These are phyloP conservation scores for Venturiaceae sp. DNA, from an alignment of 2,329 filamentous ascomycete species.

Conservation along the genomic window DNA sequence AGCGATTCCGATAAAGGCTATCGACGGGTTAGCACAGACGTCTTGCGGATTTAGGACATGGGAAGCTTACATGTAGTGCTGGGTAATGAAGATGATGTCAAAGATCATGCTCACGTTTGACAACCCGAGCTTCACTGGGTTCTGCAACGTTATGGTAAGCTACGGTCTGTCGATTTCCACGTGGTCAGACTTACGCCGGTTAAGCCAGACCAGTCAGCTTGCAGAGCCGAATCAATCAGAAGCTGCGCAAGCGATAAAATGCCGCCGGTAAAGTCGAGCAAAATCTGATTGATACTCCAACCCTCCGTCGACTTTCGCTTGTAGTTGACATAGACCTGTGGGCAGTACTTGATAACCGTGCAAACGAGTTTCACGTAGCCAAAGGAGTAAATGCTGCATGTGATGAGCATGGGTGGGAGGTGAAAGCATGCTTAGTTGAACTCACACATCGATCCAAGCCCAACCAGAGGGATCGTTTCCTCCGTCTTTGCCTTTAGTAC, in stretches of 20 bases:
- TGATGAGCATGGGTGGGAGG: constrained; percentile 31
- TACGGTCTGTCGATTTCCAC: neutral
- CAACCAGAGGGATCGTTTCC: constrained; percentile 40
- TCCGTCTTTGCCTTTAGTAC: constrained; percentile 27
- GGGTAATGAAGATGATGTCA: constrained; percentile 74
- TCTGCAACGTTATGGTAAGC: constrained; percentile 27
- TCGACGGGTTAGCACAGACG: neutral
- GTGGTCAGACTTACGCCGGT: constrained; percentile 44
- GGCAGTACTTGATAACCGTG: constrained; percentile 87
- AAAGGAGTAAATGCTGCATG: constrained; percentile 50
- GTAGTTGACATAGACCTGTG: constrained; percentile 76
- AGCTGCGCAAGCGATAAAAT: constrained; percentile 74
- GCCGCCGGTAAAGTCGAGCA: constrained; percentile 76
- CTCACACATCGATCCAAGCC: constrained; percentile 55
- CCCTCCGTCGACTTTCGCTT: constrained; percentile 75
- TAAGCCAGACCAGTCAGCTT: constrained; percentile 82
- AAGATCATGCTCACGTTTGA: constrained; percentile 81
- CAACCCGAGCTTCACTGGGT: constrained; percentile 81
- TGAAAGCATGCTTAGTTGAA: constrained; percentile 9
- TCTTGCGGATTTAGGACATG: neutral
- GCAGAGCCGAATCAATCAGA: constrained; percentile 72
- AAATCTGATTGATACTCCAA: constrained; percentile 77
- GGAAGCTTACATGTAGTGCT: constrained; percentile 55
- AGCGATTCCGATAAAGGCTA: neutral
- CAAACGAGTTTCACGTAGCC: constrained; percentile 85